Evolutionary conservation across 257 asterid species (phyloP), one percentile per base, ranked within the genome.

Genomic region (Plantago major): DNA sequence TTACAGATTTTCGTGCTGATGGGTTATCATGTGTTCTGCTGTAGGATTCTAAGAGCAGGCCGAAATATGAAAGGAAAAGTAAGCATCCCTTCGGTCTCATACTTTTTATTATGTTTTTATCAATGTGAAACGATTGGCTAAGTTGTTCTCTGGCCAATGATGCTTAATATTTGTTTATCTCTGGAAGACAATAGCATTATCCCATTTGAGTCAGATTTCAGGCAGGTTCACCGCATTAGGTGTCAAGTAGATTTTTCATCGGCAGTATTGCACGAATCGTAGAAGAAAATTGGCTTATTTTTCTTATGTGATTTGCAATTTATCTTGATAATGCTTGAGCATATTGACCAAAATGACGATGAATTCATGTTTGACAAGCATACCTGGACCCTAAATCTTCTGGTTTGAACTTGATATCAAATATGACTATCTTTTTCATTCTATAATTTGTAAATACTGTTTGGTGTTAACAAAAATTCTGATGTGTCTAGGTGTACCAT

Each of bases 21-120:
- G 55, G 38, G 49, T 53, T 17, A 22, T 42, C 13, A 14, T 42
- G 46, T 43, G 58, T 71, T 57, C 48, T 28, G 33, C 75, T 71
- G 11, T 55, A 88, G 98, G 97, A 89, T 75, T 43, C 83, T 19
- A 26, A 11, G 13, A 73, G 18, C 55, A 88, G 61, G 76, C 74
- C 78, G 12, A 91, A 86, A 75, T 48, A 48, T n/a, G 95, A 86
- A 66, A 84, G 59, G 74, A 86, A 92, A 81, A 79, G 98, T 86
- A 69, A 75, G 56, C 60, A 58, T 53, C 22, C 30, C 62, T 18
- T 37, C 37, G 22, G 47, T 67, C 15, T 45, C 18, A 0, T 49
- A 16, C 28, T 18, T n/a, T 50, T 50, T 49, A 8, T 16, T 4
- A 14, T 48, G 10, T 7, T 7, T 2, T 2, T 19, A 7, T 6